A percentile compares a stretch with the other conserved stretches of the same genome.
Conservation (phyloP, 2,329 filamentous ascomycete species). For the Parastagonospora avenae region DNA sequence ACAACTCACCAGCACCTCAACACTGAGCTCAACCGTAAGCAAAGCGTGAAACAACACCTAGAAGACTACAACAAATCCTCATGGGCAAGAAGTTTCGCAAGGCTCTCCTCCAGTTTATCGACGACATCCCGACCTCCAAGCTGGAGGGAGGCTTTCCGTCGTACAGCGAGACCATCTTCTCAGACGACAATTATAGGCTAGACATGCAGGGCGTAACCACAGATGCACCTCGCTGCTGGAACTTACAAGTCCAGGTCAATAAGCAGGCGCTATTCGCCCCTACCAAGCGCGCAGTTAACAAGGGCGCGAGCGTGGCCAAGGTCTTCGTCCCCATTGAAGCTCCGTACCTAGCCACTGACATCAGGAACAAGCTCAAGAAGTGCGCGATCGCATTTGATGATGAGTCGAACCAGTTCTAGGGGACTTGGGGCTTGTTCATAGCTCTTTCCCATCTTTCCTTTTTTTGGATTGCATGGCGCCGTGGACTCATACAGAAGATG, state of each 20-base stretch:
- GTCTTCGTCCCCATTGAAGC: background rate
- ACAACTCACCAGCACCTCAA: no score
- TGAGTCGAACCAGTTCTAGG: background rate
- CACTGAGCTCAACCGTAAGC: no score
- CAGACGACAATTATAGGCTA: background rate
- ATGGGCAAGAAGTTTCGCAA: background rate
- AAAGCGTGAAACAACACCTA: no score
- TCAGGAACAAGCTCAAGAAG: background rate
- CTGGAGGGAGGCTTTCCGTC: background rate
- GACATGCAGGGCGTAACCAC: background rate
- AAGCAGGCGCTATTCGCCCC: background rate
- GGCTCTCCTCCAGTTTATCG: background rate
- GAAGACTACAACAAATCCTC: no score
- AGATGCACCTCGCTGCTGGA: background rate
- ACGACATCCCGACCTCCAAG: constrained; percentile 1
- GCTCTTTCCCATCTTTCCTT: no score
- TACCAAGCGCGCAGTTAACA: background rate
- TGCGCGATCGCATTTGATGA: background rate
- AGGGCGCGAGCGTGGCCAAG: background rate
- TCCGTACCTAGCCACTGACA: background rate
- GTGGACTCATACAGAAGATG: background rate
- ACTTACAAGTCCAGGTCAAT: constrained; percentile 4
- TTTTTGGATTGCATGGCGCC: background rate
- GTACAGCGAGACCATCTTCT: background rate
- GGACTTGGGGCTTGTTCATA: no score